These are phyloP conservation scores for Trametes hirsuta DNA, from an alignment of 1,284 basidiomycete species.

Conservation along the genomic window DNA sequence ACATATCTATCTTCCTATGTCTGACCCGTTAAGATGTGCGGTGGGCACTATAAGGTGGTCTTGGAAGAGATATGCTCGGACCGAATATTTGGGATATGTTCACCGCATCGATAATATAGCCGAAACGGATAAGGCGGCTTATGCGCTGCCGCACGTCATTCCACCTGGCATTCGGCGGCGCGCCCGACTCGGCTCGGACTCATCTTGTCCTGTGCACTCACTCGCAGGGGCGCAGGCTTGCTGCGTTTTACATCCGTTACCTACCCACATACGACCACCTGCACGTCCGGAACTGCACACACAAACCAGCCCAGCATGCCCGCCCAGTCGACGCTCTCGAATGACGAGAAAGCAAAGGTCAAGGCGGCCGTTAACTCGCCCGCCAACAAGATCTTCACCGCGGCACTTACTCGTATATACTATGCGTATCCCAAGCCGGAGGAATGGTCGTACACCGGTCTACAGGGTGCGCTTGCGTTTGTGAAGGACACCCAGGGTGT, in stretches of 20 bases:
- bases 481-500: constrained; percentile 63
- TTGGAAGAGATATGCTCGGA: not conserved
- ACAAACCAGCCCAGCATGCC: constrained; percentile 53
- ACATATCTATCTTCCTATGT: too few species aligned
- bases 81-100: not conserved
- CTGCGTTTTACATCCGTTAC: constrained; percentile 19
- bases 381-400: constrained; percentile 75
- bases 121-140: constrained; percentile 11
- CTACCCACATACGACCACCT: constrained; percentile 7
- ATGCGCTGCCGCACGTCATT: constrained; percentile 12
- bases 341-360: constrained; percentile 79
- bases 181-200: not conserved
- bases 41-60: not conserved
- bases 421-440: constrained; percentile 77
- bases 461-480: constrained; percentile 84
- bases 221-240: constrained; percentile 15
- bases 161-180: not conserved
- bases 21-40: not conserved
- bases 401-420: constrained; percentile 85
- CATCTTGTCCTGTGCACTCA: constrained; percentile 18
- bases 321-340: constrained; percentile 64
- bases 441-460: constrained; percentile 84
- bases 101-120: constrained; percentile 1
- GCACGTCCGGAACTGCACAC: not conserved
- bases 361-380: constrained; percentile 63